Evolutionary conservation across 768 basidiomycete species (phyloP).

Genomic region (Botryobasidium botryosum): DNA sequence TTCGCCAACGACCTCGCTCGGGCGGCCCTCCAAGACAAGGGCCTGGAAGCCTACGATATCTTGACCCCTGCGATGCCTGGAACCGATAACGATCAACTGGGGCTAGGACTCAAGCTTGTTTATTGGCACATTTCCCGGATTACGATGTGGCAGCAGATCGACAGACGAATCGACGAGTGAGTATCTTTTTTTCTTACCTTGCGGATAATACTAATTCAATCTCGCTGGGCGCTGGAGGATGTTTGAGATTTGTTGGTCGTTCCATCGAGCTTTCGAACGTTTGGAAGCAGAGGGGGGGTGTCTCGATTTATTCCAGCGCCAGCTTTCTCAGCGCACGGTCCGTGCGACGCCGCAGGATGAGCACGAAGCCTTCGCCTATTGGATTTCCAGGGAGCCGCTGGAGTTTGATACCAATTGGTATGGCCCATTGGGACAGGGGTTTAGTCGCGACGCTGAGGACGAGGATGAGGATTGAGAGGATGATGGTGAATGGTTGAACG

Average conservation of each 20-base stretch:
- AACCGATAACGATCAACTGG: no score
- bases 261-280: neutral
- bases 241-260: slow-evolving; percentile 1
- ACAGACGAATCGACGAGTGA: slow-evolving; percentile 4
- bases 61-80: no score
- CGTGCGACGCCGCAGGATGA: neutral
- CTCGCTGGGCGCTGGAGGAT: neutral
- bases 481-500: no score
- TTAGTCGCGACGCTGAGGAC: neutral
- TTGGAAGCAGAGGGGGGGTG: neutral
- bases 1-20: neutral
- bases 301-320: neutral
- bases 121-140: neutral
- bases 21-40: neutral
- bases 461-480: neutral
- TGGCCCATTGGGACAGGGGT: slow-evolving; percentile 3
- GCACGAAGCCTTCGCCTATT: neutral
- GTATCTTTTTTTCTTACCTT: neutral
- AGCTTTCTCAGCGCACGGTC: neutral
- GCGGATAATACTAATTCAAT: neutral
- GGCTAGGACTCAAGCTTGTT: no score
- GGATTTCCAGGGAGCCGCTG: neutral
- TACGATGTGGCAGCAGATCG: slow-evolving; percentile 2
- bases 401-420: neutral
- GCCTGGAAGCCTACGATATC: no score